Evolutionary conservation across 2,329 filamentous ascomycete genomes (phyloP).

Genomic region (Trichoderma sp.): DNA sequence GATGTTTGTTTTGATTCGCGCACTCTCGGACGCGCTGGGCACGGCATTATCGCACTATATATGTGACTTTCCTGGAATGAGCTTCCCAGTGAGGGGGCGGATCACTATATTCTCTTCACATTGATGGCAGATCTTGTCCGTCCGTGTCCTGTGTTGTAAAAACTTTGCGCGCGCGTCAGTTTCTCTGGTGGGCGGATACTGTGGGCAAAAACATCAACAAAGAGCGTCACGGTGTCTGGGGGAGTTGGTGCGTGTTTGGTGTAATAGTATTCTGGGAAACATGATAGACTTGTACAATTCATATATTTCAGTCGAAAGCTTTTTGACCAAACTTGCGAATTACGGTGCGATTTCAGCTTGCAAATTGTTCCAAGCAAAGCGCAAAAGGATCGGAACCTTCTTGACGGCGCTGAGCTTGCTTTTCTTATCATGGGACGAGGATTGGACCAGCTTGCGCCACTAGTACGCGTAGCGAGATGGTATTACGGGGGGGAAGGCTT

Average conservation of each 20-base stretch:
- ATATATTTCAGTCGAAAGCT: background rate
- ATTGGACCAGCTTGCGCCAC: background rate
- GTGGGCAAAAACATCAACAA: background rate
- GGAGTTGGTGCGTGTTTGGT: background rate
- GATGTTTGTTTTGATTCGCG: slow-evolving; percentile 24
- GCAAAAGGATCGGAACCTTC: background rate
- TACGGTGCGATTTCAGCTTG: background rate
- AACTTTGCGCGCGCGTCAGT: background rate
- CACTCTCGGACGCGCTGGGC: slow-evolving; percentile 23
- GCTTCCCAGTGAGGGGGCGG: slow-evolving; percentile 6
- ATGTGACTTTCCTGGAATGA: slow-evolving; percentile 17
- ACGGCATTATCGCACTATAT: slow-evolving; percentile 21
- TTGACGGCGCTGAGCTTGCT: background rate
- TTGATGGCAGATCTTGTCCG: background rate
- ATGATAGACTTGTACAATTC: background rate
- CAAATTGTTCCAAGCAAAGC: background rate
- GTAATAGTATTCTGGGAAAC: background rate
- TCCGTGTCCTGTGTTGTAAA: background rate
- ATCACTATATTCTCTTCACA: slow-evolving; percentile 5
- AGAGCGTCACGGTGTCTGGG: background rate
- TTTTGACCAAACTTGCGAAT: background rate
- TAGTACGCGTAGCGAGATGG: background rate
- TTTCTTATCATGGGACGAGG: background rate
- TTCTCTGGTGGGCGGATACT: background rate
- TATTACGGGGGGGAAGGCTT: background rate